phyloP scores from a whole-genome alignment of 2,329 filamentous ascomycete genomes.

The Paraconiothyrium brasiliense region DNA sequence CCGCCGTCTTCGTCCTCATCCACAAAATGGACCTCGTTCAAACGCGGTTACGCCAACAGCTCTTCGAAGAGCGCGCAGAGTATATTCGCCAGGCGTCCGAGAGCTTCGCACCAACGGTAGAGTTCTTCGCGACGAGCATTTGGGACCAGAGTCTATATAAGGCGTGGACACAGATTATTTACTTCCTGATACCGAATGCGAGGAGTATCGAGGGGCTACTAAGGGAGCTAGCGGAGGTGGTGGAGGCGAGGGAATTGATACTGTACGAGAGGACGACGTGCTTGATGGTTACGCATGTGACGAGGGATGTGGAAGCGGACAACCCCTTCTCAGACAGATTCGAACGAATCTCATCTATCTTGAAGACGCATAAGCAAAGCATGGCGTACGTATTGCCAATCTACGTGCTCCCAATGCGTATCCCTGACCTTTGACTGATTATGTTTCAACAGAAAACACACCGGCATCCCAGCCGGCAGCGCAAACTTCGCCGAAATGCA shows the following conservation, averaged over 20 bases:
- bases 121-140: constrained; percentile 93
- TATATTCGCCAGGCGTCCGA: constrained; percentile 80
- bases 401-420: constrained; percentile 12
- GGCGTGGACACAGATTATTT: constrained; percentile 97
- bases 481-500: constrained; percentile 85
- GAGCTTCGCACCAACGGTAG: constrained; percentile 70
- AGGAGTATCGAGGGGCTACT: constrained; percentile 87
- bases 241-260: constrained; percentile 92
- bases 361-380: constrained; percentile 97
- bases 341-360: constrained; percentile 94
- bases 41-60: constrained; percentile 76
- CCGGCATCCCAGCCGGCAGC: constrained; percentile 79
- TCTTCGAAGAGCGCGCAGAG: constrained; percentile 85
- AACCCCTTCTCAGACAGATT: constrained; percentile 95
- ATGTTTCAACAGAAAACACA: constrained; percentile 67
- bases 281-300: constrained; percentile 93
- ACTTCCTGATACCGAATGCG: constrained; percentile 96
- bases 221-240: constrained; percentile 80
- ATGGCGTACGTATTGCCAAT: constrained; percentile 58
- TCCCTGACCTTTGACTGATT: constrained; percentile 45
- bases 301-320: constrained; percentile 73
- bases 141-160: constrained; percentile 99
- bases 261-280: constrained; percentile 97
- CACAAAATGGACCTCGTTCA: constrained; percentile 99
- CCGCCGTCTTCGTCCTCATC: constrained; percentile 92